Evolutionary conservation across 2,329 filamentous ascomycete species (phyloP), one percentile per base, ranked within the genome.

Genomic region (Fusarium acutatum): DNA sequence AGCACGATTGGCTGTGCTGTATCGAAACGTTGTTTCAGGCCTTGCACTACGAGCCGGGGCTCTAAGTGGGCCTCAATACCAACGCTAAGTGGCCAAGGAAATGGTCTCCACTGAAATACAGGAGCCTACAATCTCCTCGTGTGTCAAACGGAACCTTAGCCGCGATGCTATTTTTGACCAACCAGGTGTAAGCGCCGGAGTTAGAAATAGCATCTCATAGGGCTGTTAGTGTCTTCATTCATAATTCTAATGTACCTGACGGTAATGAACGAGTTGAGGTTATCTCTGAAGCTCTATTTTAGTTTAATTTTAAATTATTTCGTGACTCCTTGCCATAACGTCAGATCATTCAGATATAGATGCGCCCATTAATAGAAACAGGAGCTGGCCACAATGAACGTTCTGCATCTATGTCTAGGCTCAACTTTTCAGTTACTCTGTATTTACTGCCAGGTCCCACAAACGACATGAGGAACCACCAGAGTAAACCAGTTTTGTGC

Each of bases 21-120:
- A 38, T 71, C 69, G 58, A 76, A 64, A 69, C 49, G 67, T 70
- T 64, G 77, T 79, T 77, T 79, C 77, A 79, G 74, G 65, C 52
- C 30, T 69, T 30, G 41, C 43, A 57, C 65, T 50, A 62, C 59
- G 24, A 52, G 56, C 53, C 37, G 20, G 62, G 49, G 56, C 41
- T 34, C 41, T 30, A 59, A 37, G 56, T 59, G 56, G 56, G 32
- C 8, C 30, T 50, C 56, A 37, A 14, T 20, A 24, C 10, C 20
- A 50, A n/a, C 15, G 66, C 49, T 74, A 60, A 71, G 20, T 64
- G 58, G 57, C 30, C 66, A 53, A 40, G 26, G 22, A 32, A 43
- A 20, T 57, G 44, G 49, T 53, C 41, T 13, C 50, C 24, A 7
- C 50, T 40, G 30, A 53, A 56, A 53, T 50, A 53, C 44, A 32